These are phyloP conservation scores for Cocos nucifera DNA, from an alignment of 176 grass and related monocot genomes.

Conservation along the genomic window DNA sequence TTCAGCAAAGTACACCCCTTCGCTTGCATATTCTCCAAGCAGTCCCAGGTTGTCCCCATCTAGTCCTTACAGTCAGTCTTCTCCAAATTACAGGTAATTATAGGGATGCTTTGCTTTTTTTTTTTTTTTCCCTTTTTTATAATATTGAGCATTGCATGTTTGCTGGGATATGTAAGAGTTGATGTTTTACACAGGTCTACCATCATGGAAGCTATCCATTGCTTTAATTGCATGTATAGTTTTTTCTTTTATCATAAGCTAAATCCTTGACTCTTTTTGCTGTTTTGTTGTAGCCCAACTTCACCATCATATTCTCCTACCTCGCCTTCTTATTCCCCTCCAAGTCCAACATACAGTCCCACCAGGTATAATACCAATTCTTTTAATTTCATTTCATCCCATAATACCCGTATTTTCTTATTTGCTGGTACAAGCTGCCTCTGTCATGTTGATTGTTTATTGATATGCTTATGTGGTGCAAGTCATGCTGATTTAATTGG, in stretches of 20 bases:
- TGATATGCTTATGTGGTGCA: too few species aligned
- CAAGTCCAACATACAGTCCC: conserved; percentile 80
- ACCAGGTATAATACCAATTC: conserved; percentile 36
- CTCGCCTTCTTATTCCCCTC: conserved; percentile 74
- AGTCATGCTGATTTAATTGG: too few species aligned
- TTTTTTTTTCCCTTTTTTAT: too few species aligned
- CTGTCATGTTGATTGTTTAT: too few species aligned
- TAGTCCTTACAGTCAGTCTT: conserved; percentile 59
- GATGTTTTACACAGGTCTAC: too few species aligned
- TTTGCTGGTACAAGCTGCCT: too few species aligned
- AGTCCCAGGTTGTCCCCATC: conserved; percentile 34
- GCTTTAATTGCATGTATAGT: neutral
- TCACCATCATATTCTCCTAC: conserved; percentile 83
- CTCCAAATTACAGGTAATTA: conserved; percentile 58
- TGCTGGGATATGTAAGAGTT: too few species aligned
- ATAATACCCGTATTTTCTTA: too few species aligned
- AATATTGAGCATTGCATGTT: too few species aligned
- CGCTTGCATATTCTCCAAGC: conserved; percentile 78
- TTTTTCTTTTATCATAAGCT: neutral
- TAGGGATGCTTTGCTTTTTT: too few species aligned
- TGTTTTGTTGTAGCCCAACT: conserved; percentile 39
- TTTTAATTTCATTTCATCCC: neutral
- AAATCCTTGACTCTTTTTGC: neutral
- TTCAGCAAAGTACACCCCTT: conserved; percentile 80
- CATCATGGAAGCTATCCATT: too few species aligned